These are phyloP conservation scores for Athelia sp. DNA, from an alignment of 1,284 basidiomycete genomes.

Conservation along the genomic window DNA sequence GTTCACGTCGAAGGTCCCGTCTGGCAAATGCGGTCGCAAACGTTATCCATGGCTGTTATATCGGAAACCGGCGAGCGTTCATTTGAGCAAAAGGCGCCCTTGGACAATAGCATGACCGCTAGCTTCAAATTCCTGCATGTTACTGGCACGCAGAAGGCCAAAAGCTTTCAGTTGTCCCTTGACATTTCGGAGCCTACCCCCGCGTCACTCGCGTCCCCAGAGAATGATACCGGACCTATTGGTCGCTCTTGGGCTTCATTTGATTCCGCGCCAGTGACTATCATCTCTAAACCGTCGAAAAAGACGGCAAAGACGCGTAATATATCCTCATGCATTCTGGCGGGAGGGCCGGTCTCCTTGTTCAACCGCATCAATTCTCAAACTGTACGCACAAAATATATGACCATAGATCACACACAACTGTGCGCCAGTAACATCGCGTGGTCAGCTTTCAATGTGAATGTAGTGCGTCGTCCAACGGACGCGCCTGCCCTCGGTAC, in stretches of 20 bases:
- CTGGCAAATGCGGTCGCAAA: constrained; percentile 74
- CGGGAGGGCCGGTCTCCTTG: constrained; percentile 86
- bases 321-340: constrained; percentile 87
- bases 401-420: constrained; percentile 83
- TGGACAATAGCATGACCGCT: constrained; percentile 77
- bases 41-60: constrained; percentile 81
- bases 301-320: constrained; percentile 96
- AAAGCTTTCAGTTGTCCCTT: constrained; percentile 83
- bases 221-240: constrained; percentile 43
- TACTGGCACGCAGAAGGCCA: constrained; percentile 82
- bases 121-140: constrained; percentile 91
- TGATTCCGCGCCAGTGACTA: constrained; percentile 86
- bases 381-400: constrained; percentile 95
- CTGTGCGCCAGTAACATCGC: constrained; percentile 82
- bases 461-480: constrained; percentile 65
- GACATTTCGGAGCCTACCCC: constrained; percentile 71
- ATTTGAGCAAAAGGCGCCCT: constrained; percentile 74
- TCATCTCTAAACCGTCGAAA: constrained; percentile 96
- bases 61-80: constrained; percentile 79
- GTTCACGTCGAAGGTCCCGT: constrained; percentile 85
- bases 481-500: constrained; percentile 55
- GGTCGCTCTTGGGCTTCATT: constrained; percentile 87
- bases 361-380: constrained; percentile 98
- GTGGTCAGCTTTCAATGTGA: constrained; percentile 94
- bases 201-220: constrained; percentile 37